Evolutionary conservation across 106 monocot genomes (phyloP), one percentile per base, ranked within the genome.

Genomic region (Dendrobium catenatum): DNA sequence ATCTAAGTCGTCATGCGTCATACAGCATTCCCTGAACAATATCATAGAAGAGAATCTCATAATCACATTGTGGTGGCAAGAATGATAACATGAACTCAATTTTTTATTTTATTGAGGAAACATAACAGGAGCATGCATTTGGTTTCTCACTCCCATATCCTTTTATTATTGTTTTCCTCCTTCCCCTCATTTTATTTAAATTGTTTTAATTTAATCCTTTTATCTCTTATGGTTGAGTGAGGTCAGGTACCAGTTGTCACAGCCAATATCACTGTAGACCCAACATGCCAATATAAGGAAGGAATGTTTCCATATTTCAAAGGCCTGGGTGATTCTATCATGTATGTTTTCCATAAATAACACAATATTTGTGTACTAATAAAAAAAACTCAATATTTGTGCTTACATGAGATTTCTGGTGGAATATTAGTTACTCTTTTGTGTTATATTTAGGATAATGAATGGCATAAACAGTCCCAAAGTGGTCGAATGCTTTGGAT

Each of bases 391-490:
- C 27, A 19, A 76, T 76, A 49, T 48, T 49, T 49, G 9, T 47
- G n/a, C 10, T 76, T 47, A 75, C 46, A 0, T 48, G 20, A 77
- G 59, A 26, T 2, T 31, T 16, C 19, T 77, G 75, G 37, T 67
- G 15, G 4, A 27, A 72, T 86, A 47, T 68, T 64, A 64, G 54
- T 15, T 68, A 15, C 33, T 15, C 42, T 67, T 54, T 67, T 68
- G 5, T 49, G 59, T 29, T 77, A 29, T 77, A 37, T 81, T 79
- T 82, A 99, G 98, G 88, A 85, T 99, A 75, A 99, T 99, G 98
- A 99, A 95, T 87, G 98, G 98, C 31, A 95, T 99, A 81, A 99
- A 99, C 86, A 88, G 89, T 73, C 98, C 98, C 42, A 99, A 99
- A 85, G 90, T 95, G 33, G 82, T 95, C 18, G 98, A 99, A 61